Evolutionary conservation across 306 rosid species (phyloP), one percentile per base, ranked within the genome.

Genomic region (Prunus dulcis): DNA sequence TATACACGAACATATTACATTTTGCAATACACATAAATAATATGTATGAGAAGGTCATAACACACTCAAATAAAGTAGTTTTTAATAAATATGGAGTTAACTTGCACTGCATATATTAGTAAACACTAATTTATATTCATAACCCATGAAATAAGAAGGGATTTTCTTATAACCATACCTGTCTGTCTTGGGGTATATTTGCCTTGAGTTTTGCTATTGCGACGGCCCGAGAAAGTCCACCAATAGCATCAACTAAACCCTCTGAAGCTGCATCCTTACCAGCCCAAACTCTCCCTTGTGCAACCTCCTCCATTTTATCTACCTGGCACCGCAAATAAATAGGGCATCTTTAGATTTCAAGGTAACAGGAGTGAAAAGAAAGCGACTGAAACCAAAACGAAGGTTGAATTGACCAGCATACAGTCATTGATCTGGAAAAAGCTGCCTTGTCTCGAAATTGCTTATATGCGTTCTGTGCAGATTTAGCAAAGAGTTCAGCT

Each of bases 381-480:
- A 61, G 38, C 34, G 1, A 47, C 28, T 23, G n/a, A 51, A 28
- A 63, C 50, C 34, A 64, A 70, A 74, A 50, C 34, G 41, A 57
- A 52, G 47, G 52, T 58, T 38, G 63, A 53, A 50, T 71, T 15
- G 12, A 79, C 9, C 27, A 68, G 75, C 90, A 74, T 92, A 92
- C 98, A 53, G 86, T 82, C 96, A 92, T 92, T 68, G 93, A 89
- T 89, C 97, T 83, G 79, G 96, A 94, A 57, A 84, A 76, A 6
- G 98, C 98, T 34, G 98, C 96, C 83, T 92, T 94, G 75, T 94
- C 97, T 18, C 93, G 92, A 74, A 92, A 94, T 82, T 92, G 97
- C 74, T 78, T 84, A 84, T 92, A 94, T 69, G 90, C 81, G 78
- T 87, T 80, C 77, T 80, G 93, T 20, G 89, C 96, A 50, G 87